phyloP scores from a whole-genome alignment of 495 filamentous ascomycete species.

The Usnea hakonensis region DNA sequence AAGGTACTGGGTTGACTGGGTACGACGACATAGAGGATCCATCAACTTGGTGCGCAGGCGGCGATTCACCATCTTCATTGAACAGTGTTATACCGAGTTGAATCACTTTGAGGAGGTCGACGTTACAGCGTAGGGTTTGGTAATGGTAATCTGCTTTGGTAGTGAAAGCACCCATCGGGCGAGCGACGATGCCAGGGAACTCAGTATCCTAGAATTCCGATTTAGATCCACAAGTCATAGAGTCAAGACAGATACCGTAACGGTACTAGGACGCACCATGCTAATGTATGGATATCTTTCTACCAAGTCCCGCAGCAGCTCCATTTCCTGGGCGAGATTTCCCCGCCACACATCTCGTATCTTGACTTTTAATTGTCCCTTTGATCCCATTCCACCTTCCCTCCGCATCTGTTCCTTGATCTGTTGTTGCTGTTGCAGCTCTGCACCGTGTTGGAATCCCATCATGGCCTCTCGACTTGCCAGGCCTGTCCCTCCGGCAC shows the following conservation, averaged over 20 bases:
- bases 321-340: constrained; percentile 88
- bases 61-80: constrained; percentile 75
- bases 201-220: constrained; percentile 70
- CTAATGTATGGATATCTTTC: constrained; percentile 90
- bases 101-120: constrained; percentile 93
- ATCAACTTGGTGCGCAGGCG: constrained; percentile 54
- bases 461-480: constrained; percentile 85
- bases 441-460: constrained; percentile 69
- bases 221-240: constrained; percentile 22
- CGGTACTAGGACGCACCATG: constrained; percentile 55
- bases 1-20: constrained; percentile 50
- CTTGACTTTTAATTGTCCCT: constrained; percentile 52
- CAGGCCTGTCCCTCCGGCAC: constrained; percentile 69
- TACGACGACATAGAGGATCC: constrained; percentile 38
- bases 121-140: constrained; percentile 93
- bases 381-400: constrained; percentile 34
- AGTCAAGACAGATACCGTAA: background rate
- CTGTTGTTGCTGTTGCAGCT: constrained; percentile 55
- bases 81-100: constrained; percentile 93
- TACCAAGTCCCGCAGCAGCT: constrained; percentile 64
- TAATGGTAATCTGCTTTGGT: constrained; percentile 98
- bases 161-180: constrained; percentile 87
- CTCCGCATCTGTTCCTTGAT: constrained; percentile 43
- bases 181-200: constrained; percentile 90
- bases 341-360: constrained; percentile 94